A percentile compares a stretch with the other conserved stretches of the same genome.
Conservation (phyloP, 2,329 filamentous ascomycete species). For the Aureobasidium lini region DNA sequence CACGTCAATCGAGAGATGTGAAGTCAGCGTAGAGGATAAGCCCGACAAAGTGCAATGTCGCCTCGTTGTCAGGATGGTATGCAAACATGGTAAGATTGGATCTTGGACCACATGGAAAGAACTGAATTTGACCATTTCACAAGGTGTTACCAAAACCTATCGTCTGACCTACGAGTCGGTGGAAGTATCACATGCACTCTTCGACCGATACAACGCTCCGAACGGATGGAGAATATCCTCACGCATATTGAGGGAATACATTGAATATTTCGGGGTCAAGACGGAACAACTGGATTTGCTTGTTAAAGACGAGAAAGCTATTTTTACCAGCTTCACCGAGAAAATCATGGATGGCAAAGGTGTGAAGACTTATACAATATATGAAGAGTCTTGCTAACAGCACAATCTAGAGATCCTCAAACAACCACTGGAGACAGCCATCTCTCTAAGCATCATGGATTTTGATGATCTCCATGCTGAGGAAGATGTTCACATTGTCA, state of each 20-base stretch:
- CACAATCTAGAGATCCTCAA: conserved; percentile 58
- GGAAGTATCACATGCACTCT: conserved; percentile 69
- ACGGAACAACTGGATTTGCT: conserved; percentile 77
- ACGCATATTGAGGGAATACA: conserved; percentile 62
- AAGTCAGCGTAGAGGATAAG: conserved; percentile 66
- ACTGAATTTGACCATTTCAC: neutral
- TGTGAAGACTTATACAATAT: conserved; percentile 21
- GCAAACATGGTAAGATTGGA: conserved; percentile 54
- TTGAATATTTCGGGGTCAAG: conserved; percentile 73
- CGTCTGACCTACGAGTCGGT: conserved; percentile 66
- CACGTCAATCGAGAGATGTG: conserved; percentile 64
- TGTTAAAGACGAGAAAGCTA: conserved; percentile 59
- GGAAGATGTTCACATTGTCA: conserved; percentile 68
- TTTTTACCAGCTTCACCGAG: conserved; percentile 76
- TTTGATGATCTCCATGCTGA: conserved; percentile 69
- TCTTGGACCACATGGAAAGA: neutral
- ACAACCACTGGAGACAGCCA: conserved; percentile 72
- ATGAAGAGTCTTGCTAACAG: neutral
- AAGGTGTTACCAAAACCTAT: conserved; percentile 69
- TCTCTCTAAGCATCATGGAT: conserved; percentile 67
- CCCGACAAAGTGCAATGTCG: conserved; percentile 61
- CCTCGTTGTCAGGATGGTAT: conserved; percentile 65
- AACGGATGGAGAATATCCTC: conserved; percentile 68
- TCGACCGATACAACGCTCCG: conserved; percentile 56
- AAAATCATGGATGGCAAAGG: conserved; percentile 64